Conservation (phyloP, 1,139 yeast species). For the Diutina mesorugosa region DNA sequence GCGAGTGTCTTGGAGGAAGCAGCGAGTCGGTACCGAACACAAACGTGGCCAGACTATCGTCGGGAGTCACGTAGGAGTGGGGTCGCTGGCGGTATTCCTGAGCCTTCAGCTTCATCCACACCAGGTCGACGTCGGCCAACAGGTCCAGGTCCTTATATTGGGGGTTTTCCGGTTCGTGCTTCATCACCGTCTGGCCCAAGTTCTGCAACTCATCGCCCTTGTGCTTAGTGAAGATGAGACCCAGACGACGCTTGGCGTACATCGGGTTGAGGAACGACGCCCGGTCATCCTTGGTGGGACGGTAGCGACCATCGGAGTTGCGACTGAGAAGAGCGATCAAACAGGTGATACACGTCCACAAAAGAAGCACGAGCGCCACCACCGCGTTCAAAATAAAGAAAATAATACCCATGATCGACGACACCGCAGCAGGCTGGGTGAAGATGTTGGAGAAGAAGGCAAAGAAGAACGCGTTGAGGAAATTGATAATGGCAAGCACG, state of each 20-base stretch:
- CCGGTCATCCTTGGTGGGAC: conserved; percentile 95
- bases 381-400: conserved; percentile 39
- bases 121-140: background rate
- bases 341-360: background rate
- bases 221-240: conserved; percentile 16
- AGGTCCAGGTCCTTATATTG: conserved; percentile 25
- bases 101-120: background rate
- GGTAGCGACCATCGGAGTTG: conserved; percentile 94
- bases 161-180: conserved; percentile 22
- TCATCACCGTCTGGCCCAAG: conserved; percentile 79
- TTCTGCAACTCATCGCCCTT: conserved; percentile 69
- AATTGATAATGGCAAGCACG: conserved; percentile 64
- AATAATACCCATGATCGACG: conserved; percentile 88
- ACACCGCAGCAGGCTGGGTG: conserved; percentile 73
- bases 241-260: conserved; percentile 13
- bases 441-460: conserved; percentile 81
- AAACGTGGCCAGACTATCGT: background rate
- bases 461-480: conserved; percentile 75
- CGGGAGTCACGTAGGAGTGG: background rate
- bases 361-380: background rate
- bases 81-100: background rate
- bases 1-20: background rate
- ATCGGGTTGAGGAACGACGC: conserved; percentile 69
- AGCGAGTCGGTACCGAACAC: background rate
- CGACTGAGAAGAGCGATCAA: conserved; percentile 68